Percentiles rank a stretch among this genome's conserved stretches.
These are phyloP conservation scores for apple (Malus domestica) DNA, from an alignment of 306 rosid species.

Conservation along the genomic window DNA sequence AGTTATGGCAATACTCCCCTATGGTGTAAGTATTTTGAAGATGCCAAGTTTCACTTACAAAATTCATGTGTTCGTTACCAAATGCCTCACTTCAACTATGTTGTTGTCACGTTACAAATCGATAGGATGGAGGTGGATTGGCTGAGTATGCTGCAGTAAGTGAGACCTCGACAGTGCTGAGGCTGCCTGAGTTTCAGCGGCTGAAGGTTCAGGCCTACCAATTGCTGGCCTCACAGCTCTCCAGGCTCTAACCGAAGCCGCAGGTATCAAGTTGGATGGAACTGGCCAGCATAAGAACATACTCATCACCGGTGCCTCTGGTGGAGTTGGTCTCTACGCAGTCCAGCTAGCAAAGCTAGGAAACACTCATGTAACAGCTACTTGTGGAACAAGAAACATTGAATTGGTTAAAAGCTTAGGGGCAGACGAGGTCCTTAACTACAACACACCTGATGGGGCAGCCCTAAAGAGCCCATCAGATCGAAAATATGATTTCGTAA, in stretches of 20 bases:
- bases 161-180: slow-evolving; percentile 38
- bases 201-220: slow-evolving; percentile 50
- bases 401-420: slow-evolving; percentile 54
- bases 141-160: slow-evolving; percentile 54
- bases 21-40: background rate
- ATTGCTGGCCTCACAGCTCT: slow-evolving; percentile 62
- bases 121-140: slow-evolving; percentile 60
- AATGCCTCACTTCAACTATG: background rate
- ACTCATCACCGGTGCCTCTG: slow-evolving; percentile 69
- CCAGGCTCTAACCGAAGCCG: slow-evolving; percentile 44
- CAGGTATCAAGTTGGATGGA: slow-evolving; percentile 44
- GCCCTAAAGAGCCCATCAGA: slow-evolving; percentile 62
- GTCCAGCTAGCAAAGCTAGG: slow-evolving; percentile 75
- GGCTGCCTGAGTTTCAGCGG: slow-evolving; percentile 46
- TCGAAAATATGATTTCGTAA: slow-evolving; percentile 53
- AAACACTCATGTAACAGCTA: slow-evolving; percentile 71
- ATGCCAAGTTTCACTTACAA: too few species aligned
- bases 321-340: slow-evolving; percentile 75
- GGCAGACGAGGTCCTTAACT: slow-evolving; percentile 69
- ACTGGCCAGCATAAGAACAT: slow-evolving; percentile 37
- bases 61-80: too few species aligned
- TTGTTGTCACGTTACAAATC: background rate
- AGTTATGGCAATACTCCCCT: background rate
- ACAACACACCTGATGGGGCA: slow-evolving; percentile 57
- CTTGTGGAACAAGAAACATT: slow-evolving; percentile 69